These are phyloP conservation scores for Bryoglossum gracile DNA, from an alignment of 495 filamentous ascomycete genomes.

Conservation along the genomic window DNA sequence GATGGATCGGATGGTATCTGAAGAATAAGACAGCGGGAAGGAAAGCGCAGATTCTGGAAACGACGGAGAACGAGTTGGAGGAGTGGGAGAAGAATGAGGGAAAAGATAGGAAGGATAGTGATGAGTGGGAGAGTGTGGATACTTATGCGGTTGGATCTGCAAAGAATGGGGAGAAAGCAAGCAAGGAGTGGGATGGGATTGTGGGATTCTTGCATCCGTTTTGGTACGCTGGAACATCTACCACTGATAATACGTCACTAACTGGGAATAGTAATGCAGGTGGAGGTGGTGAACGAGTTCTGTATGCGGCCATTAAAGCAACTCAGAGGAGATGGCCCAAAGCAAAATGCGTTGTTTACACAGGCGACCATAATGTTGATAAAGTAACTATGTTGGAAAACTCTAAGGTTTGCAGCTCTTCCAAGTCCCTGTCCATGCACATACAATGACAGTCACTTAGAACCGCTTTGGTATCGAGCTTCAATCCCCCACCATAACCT, in stretches of 20 bases:
- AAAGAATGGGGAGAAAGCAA: conserved; percentile 44
- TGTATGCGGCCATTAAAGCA: conserved; percentile 91
- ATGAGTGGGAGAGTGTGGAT: conserved; percentile 73
- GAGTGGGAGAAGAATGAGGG: conserved; percentile 33
- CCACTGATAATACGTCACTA: background rate
- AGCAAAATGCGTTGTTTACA: conserved; percentile 85
- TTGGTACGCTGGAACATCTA: conserved; percentile 48
- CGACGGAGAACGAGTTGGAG: conserved; percentile 46
- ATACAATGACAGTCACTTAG: conserved; percentile 31
- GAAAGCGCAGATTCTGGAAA: conserved; percentile 50
- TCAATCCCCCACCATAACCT: conserved; percentile 72
- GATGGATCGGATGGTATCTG: conserved; percentile 36
- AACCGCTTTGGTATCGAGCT: conserved; percentile 88
- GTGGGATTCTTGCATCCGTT: conserved; percentile 98
- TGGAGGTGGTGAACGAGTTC: conserved; percentile 89
- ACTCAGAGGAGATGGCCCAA: conserved; percentile 86
- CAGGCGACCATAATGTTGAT: conserved; percentile 81
- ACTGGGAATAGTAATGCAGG: conserved; percentile 71
- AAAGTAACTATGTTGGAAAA: conserved; percentile 71
- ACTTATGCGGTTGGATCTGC: conserved; percentile 42
- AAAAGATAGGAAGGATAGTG: conserved; percentile 42
- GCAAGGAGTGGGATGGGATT: conserved; percentile 66
- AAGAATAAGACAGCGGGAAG: conserved; percentile 57
- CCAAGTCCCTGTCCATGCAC: background rate
- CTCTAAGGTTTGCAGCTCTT: conserved; percentile 55